phyloP scores from a whole-genome alignment of 495 filamentous ascomycete genomes.

The Lophiostoma macrostomum region DNA sequence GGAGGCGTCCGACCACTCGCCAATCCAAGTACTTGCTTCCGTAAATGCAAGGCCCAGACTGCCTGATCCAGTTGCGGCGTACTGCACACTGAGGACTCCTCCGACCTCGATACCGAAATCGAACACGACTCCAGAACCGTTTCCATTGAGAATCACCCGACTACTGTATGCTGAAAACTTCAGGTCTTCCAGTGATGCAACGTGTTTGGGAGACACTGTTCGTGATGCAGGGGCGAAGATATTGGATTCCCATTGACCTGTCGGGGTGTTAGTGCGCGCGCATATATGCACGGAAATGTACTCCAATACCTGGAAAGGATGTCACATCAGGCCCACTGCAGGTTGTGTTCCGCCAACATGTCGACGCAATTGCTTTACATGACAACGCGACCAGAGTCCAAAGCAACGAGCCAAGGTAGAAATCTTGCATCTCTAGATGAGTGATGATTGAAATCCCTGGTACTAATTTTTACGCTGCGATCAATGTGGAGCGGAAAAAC shows the following conservation, averaged over 20 bases:
- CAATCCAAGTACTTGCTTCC: slow-evolving; percentile 62
- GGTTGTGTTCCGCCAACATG: slow-evolving; percentile 56
- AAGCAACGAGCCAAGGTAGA: no score
- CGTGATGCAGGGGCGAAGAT: slow-evolving; percentile 58
- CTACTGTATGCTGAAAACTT: slow-evolving; percentile 36
- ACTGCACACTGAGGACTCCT: slow-evolving; percentile 53
- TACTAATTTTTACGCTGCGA: no score
- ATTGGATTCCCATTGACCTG: slow-evolving; percentile 59
- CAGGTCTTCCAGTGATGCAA: slow-evolving; percentile 44
- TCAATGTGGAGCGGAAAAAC: no score
- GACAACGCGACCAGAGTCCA: no score
- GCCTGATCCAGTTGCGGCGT: slow-evolving; percentile 46
- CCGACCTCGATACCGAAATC: slow-evolving; percentile 61
- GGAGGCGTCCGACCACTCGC: slow-evolving; percentile 57
- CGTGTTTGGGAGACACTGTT: slow-evolving; percentile 49
- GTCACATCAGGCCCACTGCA: slow-evolving; percentile 52
- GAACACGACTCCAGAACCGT: slow-evolving; percentile 51
- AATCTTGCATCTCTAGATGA: no score
- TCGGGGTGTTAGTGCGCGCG: no score
- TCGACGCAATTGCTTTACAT: background rate
- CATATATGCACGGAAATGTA: no score
- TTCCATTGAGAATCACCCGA: slow-evolving; percentile 41
- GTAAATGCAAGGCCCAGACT: slow-evolving; percentile 59
- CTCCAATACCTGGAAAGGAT: slow-evolving; percentile 60
- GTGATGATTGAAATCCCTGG: no score